These are phyloP conservation scores for Fusarium newnesense DNA, from an alignment of 2,329 filamentous ascomycete genomes.

Conservation along the genomic window DNA sequence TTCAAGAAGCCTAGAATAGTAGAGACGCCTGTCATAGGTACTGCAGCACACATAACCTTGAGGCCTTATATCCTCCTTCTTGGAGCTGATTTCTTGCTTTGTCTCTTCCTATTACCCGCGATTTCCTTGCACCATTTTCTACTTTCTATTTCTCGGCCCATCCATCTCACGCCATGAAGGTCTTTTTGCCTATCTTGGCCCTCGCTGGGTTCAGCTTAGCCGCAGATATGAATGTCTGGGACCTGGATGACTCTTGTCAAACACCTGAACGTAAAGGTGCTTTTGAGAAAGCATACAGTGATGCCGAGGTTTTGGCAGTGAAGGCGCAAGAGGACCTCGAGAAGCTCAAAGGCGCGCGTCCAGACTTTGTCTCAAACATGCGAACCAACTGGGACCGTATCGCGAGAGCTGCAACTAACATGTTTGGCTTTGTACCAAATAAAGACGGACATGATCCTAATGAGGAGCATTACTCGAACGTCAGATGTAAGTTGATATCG, in stretches of 20 bases:
- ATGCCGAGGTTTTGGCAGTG: background rate
- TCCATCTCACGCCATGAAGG: background rate
- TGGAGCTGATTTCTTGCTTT: no score
- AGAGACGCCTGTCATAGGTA: no score
- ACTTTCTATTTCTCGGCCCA: no score
- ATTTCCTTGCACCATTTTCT: background rate
- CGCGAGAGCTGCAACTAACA: background rate
- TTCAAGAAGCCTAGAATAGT: rapidly evolving
- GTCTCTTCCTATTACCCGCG: background rate
- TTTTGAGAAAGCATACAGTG: background rate
- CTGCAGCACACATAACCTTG: background rate
- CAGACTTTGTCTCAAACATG: background rate
- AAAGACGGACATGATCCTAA: background rate
- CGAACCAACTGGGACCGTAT: background rate
- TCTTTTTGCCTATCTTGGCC: background rate
- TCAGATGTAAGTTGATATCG: background rate
- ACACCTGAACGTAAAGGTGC: background rate
- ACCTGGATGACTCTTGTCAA: slow-evolving; percentile 5
- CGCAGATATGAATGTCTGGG: background rate
- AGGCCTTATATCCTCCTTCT: background rate
- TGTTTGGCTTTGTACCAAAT: slow-evolving; percentile 4
- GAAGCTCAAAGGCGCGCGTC: background rate
- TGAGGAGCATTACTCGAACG: background rate
- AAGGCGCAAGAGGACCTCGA: background rate
- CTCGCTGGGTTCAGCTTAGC: background rate